Evolutionary conservation across 768 basidiomycete genomes (phyloP).

Genomic region (Calocybe gangraenosa): DNA sequence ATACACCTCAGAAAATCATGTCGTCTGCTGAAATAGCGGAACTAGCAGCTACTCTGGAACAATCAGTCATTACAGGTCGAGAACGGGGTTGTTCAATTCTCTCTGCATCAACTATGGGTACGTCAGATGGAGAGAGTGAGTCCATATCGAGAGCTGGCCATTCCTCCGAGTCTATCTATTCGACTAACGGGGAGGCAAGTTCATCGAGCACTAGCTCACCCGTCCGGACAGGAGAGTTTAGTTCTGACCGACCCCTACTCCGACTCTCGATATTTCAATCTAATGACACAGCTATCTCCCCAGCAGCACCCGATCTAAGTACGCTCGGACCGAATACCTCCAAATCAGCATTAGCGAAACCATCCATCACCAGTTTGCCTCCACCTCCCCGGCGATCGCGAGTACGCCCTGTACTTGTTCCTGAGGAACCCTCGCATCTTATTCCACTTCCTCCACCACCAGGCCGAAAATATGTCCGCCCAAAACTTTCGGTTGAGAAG

Average conservation of each 20-base stretch:
- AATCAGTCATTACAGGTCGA: conserved; percentile 21
- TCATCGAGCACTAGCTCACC: neutral
- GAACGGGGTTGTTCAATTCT: conserved; percentile 32
- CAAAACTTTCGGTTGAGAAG: conserved; percentile 33
- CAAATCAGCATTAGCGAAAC: conserved; percentile 21
- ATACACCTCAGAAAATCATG: conserved; percentile 63
- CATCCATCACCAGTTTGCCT: conserved; percentile 38
- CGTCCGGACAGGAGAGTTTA: too few relatives aligned
- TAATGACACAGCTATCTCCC: conserved; percentile 17
- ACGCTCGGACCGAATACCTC: conserved; percentile 5
- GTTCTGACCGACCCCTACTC: conserved; percentile 14
- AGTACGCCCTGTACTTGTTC: conserved; percentile 20
- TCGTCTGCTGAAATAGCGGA: conserved; percentile 61
- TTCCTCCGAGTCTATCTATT: conserved; percentile 22
- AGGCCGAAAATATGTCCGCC: conserved; percentile 21
- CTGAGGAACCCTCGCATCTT: conserved; percentile 8
- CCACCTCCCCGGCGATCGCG: conserved; percentile 50
- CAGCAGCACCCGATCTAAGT: conserved; percentile 16
- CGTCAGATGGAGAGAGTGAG: conserved; percentile 28
- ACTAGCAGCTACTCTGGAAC: conserved; percentile 50
- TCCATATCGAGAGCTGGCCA: conserved; percentile 20
- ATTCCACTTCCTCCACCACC: conserved; percentile 32
- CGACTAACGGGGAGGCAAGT: conserved; percentile 13
- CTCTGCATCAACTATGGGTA: conserved; percentile 33
- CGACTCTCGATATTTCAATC: conserved; percentile 35